Evolutionary conservation across 75 land plant species (phyloP), one percentile per base, ranked within the genome.

Genomic region (Pinus taeda): DNA sequence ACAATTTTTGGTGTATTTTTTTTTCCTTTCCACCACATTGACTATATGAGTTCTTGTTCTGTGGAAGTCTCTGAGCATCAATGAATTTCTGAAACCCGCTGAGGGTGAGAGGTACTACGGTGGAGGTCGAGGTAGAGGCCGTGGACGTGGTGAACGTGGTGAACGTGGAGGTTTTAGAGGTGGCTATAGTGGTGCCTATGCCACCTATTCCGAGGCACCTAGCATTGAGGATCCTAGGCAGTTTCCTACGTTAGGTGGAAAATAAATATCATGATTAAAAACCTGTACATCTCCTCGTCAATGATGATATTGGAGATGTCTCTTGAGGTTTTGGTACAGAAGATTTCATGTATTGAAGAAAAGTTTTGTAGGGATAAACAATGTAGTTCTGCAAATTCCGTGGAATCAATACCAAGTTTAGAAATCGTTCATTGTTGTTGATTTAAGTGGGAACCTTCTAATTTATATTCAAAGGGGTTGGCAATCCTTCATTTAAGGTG

Each of bases 31-130:
- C 29, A 1, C 24, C 29, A 1, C 24, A 15, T 74, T 74, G 33
- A 13, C 33, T 24, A 57, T 24, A 74, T 15, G 20, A 42, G 8
- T 74, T 9, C 37, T 74, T 73, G 74, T 49, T 73, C 74, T 65
- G 9, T 59, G 13, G 80, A 29, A 92, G 94, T 29, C 89, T 63
- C 75, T 92, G 0, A 87, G 85, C 82, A 92, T 92, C 18, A 86
- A 83, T 78, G 90, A 89, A 76, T 92, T 89, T 66, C 80, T 89
- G 81, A 89, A 83, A 60, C 89, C 89, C 33, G 88, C 84, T 20
- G 91, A 86, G 29, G 93, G 89, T 4, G 91, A 82, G 79, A 79
- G 64, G 62, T 72, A 62, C 59, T 73, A 79, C 57, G 81, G 83
- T 36, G 66, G 77, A 5, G 87, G 90, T 13, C 81, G 85, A 36